Evolutionary conservation across 1,284 basidiomycete species (phyloP), one percentile per base, ranked within the genome.

Genomic region (Cutaneotrichosporon cutaneum): DNA sequence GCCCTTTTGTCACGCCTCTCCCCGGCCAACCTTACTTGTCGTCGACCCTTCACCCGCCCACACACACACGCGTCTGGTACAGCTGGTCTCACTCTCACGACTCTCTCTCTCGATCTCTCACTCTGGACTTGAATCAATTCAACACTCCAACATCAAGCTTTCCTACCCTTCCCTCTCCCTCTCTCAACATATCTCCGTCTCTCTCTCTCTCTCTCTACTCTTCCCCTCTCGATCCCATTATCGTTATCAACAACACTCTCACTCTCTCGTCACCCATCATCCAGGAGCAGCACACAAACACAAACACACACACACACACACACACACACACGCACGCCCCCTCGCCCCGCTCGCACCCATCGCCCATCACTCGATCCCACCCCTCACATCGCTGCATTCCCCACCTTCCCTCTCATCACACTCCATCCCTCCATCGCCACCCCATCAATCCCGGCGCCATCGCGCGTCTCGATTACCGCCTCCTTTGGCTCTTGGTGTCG

Each of bases 241-340:
- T 42, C 39, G 18, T 7, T 42, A 4, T 36, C 39, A 42, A 42
- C 39, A n/a, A 4, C 39, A 5, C 18, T 42, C 39, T 18, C 30
- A 9, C n/a, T n/a, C n/a, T 30, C 30, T 30, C 30, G 7, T 42
- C 35, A 36, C n/a, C 18, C 39, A 3, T 21, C 39, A 39, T 39
- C 39, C 26, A 42, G 21, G 9, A 47, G 26, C 14, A 56, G n/a
- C 16, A 24, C 44, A 4, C 18, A 7, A n/a, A 26, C 33, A 24
- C 21, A 39, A 21, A 16, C 52, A 42, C 24, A 26, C 36, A 44
- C 13, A 24, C 21, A 18, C 48, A 42, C 47, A 26, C 45, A 50
- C 14, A 27, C 30, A 59, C 36, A 59, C 36, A 30, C 32, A 47
- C 59, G 53, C 21, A 48, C 18, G n/a, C 54, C 27, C 18, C 18